Conservation (phyloP, 176 grass and related monocot genomes). For the Zizania latifolia region DNA sequence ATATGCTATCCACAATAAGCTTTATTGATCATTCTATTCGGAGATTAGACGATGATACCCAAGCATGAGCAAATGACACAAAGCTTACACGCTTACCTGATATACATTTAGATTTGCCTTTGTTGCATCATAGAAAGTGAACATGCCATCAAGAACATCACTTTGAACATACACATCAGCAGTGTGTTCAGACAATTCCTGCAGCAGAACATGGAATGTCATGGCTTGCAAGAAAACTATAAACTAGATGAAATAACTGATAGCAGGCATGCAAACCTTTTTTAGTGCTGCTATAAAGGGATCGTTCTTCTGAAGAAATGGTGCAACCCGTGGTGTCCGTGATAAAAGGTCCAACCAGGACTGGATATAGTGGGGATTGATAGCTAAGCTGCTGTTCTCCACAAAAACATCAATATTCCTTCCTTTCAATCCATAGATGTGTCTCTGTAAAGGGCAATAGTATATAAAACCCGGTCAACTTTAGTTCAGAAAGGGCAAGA, state of each 20-base stretch:
- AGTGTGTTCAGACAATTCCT: constrained; percentile 86
- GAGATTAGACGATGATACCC: background rate
- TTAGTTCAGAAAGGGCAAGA: constrained; percentile 13
- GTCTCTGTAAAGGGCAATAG: constrained; percentile 57
- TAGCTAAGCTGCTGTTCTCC: constrained; percentile 77
- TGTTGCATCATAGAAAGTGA: constrained; percentile 88
- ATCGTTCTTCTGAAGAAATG: constrained; percentile 88
- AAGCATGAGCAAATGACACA: constrained; percentile 15
- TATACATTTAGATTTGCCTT: constrained; percentile 82
- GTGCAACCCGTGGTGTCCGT: constrained; percentile 83
- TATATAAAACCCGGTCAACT: background rate
- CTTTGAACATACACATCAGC: constrained; percentile 79
- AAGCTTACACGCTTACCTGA: constrained; percentile 54
- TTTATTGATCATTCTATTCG: background rate
- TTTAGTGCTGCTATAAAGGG: constrained; percentile 69
- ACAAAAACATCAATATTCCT: constrained; percentile 84
- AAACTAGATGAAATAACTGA: background rate
- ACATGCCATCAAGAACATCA: constrained; percentile 82
- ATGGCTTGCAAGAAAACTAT: constrained; percentile 16
- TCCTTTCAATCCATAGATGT: constrained; percentile 78
- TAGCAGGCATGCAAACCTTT: constrained; percentile 44
- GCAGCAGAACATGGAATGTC: constrained; percentile 18
- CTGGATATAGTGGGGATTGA: constrained; percentile 61
- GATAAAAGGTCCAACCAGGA: constrained; percentile 92
- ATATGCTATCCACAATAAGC: background rate